Base-by-base conservation (phyloP, 257 asterid genomes). In the Nicotiana attenuata region DNA sequence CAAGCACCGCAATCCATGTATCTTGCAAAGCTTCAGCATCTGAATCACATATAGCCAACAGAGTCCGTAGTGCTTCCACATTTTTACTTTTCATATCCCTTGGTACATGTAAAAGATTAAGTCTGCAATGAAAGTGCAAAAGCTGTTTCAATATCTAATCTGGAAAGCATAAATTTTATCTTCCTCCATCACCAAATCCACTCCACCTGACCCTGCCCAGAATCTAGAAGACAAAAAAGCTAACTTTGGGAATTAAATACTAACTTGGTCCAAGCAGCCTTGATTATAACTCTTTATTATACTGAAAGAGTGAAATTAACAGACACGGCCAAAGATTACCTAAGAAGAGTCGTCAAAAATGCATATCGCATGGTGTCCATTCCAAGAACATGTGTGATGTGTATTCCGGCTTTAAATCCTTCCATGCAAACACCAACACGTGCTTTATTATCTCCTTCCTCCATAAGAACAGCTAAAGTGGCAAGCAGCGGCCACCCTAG, bases 311-410 rank as follows among this genome's bases (percentile, higher is more conserved):
- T 67, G 77, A 45, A 55, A 76, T 31, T 80, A 77, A 67, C 55
- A 81, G 63, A 69, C 80, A 66, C 19, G 56, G 52, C 67, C 80
- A 29, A 82, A 69, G 77, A 78, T 88, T 92, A 92, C 99, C 99
- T 90, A 80, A 96, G 91, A 88, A 96, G 91, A 80, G 98, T 94
- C 55, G 98, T 93, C 86, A 96, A 90, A 78, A 94, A 91, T 75
- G 99, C 99, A 77, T 96, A 96, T 86, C 99, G 98, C 97, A 93
- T 96, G 56, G 98, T 96, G 88, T 96, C 99, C 98, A 96, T 96
- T 88, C 96, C 95, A 80, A 96, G 96, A 83, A 90, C 92, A 89
- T 94, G 93, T 68, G 99, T 91, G 85, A 96, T 91, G 89, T 90
- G 98, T 90, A 96, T 93, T 78, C 99, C 99, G 55, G 93, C 97